Base-by-base conservation (phyloP, 2,329 filamentous ascomycete genomes). In the Plenodomus tracheiphilus region DNA sequence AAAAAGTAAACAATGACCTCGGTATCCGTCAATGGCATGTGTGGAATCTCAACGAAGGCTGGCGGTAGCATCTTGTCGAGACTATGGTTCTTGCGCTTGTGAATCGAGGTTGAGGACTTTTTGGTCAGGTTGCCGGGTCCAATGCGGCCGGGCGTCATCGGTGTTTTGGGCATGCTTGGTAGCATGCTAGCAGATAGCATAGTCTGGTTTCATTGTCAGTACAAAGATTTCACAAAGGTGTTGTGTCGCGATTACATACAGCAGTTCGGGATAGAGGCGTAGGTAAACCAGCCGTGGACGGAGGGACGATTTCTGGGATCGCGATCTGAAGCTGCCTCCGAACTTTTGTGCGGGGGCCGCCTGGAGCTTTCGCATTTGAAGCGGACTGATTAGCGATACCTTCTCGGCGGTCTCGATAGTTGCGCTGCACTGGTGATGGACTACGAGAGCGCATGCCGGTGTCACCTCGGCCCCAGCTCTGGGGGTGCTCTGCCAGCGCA, bases 1-100 rank as follows among this genome's bases (percentile, higher is more conserved):
- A 66, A 71, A 54, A 70, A 68, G 54, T 63, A 70, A 0, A 70
- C 62, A 2, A 69, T 58, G 0, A 71, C 13, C 19, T 71, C 68
- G 0, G 41, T 53, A 18, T 71, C 65, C 0, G 65, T 71, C 0
- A 71, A 47, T 0, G 66, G 66, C 0, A 71, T 25, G 0, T 46
- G 8, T 0, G 68, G 68, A 0, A 71, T 43, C 2, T 52, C 43
- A 0, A 56, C 50, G 6, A 49, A 46, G 0, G 41, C 10, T 1
- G 62, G 58, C 0, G 64, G 57, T 13, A 70, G 39, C 1, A 49
- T 45, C 3, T 51, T 53, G 10, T 49, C 49, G 0, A 68, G 41
- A 20, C 65, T 56, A 41, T 69, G 62, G 2, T 48, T 51, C 6
- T 52, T 45, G 0, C 60, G 54, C 49, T 66, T 68, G 38, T 39